phyloP scores from a whole-genome alignment of 768 basidiomycete species.

The Sarcomyxa edulis region DNA sequence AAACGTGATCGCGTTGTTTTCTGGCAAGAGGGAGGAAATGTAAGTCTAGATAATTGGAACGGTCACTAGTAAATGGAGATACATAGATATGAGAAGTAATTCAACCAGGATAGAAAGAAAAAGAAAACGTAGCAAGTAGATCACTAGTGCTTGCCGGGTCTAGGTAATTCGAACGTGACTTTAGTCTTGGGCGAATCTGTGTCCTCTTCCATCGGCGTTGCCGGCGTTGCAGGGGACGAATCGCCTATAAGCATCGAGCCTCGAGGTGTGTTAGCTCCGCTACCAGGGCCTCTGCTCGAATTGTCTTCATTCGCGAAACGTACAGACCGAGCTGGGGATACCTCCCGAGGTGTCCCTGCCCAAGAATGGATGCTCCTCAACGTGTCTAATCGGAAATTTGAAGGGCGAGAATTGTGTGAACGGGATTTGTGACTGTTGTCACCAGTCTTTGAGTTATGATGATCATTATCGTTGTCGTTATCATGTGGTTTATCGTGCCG shows the following conservation, averaged over 20 bases:
- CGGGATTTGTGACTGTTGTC: constrained; percentile 10
- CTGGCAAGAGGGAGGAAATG: too few species aligned
- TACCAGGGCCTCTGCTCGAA: constrained; percentile 6
- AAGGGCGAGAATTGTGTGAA: constrained; percentile 11
- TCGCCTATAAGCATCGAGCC: too few species aligned
- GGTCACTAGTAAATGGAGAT: too few species aligned
- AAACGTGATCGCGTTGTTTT: too few species aligned
- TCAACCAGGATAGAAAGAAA: too few species aligned
- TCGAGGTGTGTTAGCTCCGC: constrained; percentile 14
- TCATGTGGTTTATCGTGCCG: not conserved
- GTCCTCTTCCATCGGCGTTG: not conserved
- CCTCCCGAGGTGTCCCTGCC: too few species aligned
- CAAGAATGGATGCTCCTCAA: too few species aligned
- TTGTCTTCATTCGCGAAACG: constrained; percentile 18
- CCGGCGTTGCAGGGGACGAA: constrained; percentile 1
- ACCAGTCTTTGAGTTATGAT: constrained; percentile 3
- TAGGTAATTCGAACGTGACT: constrained; percentile 5
- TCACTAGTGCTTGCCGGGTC: not conserved
- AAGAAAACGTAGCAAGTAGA: too few species aligned
- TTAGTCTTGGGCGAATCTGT: not conserved
- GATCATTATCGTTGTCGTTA: constrained; percentile 2
- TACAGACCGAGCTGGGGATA: constrained; percentile 24
- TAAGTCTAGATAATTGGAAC: too few species aligned
- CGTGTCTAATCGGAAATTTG: too few species aligned
- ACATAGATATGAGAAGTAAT: too few species aligned